These are phyloP conservation scores for Neltuma alba DNA, from an alignment of 306 rosid genomes.

Conservation along the genomic window DNA sequence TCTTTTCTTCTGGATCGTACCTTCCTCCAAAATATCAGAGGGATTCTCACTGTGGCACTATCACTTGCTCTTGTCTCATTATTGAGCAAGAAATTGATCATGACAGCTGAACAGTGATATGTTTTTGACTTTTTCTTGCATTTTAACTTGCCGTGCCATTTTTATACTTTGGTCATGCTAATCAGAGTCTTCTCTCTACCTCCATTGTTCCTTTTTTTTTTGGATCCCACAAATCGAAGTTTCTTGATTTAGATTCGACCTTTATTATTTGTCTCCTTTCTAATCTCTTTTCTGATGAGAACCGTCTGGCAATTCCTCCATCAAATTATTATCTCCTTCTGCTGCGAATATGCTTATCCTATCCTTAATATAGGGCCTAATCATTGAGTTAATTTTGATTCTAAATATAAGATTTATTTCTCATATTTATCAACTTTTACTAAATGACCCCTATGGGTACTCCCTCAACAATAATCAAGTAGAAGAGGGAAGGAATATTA, in stretches of 20 bases:
- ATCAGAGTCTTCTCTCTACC: constrained; percentile 16
- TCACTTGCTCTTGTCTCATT: constrained; percentile 45
- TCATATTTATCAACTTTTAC: too few species aligned
- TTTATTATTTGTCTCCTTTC: background rate
- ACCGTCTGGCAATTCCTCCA: background rate
- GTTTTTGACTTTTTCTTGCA: constrained; percentile 28
- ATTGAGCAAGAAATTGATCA: constrained; percentile 36
- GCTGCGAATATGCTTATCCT: too few species aligned
- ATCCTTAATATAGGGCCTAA: too few species aligned
- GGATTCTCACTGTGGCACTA: constrained; percentile 25
- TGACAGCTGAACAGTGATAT: constrained; percentile 23
- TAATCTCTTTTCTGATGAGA: background rate
- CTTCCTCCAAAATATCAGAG: constrained; percentile 58
- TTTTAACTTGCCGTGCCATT: background rate
- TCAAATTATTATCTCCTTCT: background rate
- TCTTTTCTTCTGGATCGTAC: constrained; percentile 9
- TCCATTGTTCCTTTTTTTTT: background rate
- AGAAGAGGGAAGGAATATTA: too few species aligned
- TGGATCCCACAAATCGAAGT: background rate
- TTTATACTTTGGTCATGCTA: background rate
- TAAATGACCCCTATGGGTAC: too few species aligned
- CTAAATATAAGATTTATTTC: too few species aligned
- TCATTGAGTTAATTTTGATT: too few species aligned
- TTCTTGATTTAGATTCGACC: background rate
- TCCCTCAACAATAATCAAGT: too few species aligned